These are phyloP conservation scores for Ceratocystis diversiconidia DNA, from an alignment of 2,329 filamentous ascomycete genomes.

Conservation along the genomic window DNA sequence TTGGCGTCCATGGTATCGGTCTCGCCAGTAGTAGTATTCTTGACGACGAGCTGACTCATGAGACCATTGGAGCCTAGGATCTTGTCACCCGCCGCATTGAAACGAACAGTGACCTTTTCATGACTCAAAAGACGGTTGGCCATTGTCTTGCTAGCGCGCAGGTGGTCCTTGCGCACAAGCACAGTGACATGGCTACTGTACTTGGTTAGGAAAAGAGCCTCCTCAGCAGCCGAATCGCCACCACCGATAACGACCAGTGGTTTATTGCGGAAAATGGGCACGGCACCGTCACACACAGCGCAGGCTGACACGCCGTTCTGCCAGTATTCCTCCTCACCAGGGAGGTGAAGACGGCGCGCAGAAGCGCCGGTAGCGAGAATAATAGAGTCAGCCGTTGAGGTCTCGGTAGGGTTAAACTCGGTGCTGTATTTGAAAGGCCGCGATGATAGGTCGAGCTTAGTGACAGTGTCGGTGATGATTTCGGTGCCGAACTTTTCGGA, in stretches of 20 bases:
- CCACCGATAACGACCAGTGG: conserved; percentile 91
- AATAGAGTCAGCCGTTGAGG: conserved; percentile 78
- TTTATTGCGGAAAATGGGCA: conserved; percentile 96
- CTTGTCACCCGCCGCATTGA: conserved; percentile 68
- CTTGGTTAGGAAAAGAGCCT: conserved; percentile 94
- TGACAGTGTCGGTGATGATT: conserved; percentile 85
- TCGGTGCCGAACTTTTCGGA: conserved; percentile 84
- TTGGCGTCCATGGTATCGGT: conserved; percentile 78
- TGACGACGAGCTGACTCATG: conserved; percentile 78
- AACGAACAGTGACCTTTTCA: conserved; percentile 82
- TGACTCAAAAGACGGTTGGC: conserved; percentile 67
- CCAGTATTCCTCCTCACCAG: conserved; percentile 93
- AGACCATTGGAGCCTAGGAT: conserved; percentile 70
- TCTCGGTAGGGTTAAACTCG: conserved; percentile 70
- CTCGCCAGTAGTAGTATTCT: conserved; percentile 60
- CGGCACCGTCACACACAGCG: conserved; percentile 91
- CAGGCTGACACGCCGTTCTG: conserved; percentile 92
- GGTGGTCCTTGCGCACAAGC: conserved; percentile 71
- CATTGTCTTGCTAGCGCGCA: conserved; percentile 86
- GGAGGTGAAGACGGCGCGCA: conserved; percentile 65
- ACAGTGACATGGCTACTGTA: conserved; percentile 93
- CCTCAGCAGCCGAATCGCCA: conserved; percentile 91
- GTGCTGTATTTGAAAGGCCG: conserved; percentile 88
- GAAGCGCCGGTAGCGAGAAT: conserved; percentile 95
- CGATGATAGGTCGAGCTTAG: conserved; percentile 67